Conservation (phyloP, 306 rosid species). For the Glycine soja region DNA sequence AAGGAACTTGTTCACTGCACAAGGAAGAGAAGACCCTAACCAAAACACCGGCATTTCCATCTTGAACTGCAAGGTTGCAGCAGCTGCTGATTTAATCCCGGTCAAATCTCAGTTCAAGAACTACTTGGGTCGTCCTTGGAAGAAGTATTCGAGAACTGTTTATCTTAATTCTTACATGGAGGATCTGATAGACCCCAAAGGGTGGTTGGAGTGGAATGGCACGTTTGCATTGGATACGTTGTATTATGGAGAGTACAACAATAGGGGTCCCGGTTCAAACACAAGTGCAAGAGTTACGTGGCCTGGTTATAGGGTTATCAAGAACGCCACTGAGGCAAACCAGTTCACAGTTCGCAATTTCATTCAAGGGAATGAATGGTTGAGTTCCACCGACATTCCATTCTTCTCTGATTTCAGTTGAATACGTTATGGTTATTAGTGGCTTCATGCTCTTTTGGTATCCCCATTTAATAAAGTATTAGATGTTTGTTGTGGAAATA, state of each 20-base stretch:
- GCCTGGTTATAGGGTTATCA: slow-evolving; percentile 83
- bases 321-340: slow-evolving; percentile 62
- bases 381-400: slow-evolving; percentile 65
- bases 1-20: slow-evolving; percentile 82
- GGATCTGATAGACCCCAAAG: slow-evolving; percentile 64
- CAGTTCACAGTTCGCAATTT: slow-evolving; percentile 66
- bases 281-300: slow-evolving; percentile 70
- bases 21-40: slow-evolving; percentile 84
- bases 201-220: slow-evolving; percentile 89
- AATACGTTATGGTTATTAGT: neutral
- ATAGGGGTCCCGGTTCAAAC: slow-evolving; percentile 74
- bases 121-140: slow-evolving; percentile 92
- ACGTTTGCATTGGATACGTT: slow-evolving; percentile 72
- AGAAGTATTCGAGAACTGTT: slow-evolving; percentile 75
- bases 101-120: slow-evolving; percentile 55
- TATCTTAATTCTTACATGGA: slow-evolving; percentile 59
- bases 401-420: slow-evolving; percentile 56
- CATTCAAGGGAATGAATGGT: slow-evolving; percentile 73
- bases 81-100: slow-evolving; percentile 71
- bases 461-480: neutral
- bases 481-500: neutral
- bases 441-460: neutral
- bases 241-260: slow-evolving; percentile 80
- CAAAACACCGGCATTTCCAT: slow-evolving; percentile 86
- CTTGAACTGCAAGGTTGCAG: slow-evolving; percentile 67